Evolutionary conservation across 2,329 filamentous ascomycete species (phyloP), one percentile per base, ranked within the genome.

Genomic region (Xylaria sp.): DNA sequence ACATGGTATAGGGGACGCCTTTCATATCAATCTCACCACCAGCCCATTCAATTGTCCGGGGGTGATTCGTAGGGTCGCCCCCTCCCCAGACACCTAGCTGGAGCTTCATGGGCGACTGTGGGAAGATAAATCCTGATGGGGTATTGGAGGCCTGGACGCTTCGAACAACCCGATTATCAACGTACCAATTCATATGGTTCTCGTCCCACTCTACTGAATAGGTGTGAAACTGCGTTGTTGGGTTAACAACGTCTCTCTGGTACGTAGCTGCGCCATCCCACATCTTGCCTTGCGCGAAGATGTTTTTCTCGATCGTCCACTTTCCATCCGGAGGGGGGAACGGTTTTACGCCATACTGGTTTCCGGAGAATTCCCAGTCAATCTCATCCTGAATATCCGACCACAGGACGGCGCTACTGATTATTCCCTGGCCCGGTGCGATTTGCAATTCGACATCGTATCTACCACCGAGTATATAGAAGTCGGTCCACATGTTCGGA

Each of bases 141-240:
- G 64, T 68, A 33, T 69, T 64, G 44, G 67, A 63, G n/a, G 67
- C 65, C 49, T 62, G 60, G 35, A 72, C 54, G 27, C 65, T 70
- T 9, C 73, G 69, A 19, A 71, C 62, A 13, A 73, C 60, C 44
- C 68, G 69, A 38, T 71, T 65, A 58, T 74, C 71, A 17, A 74
- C 68, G 9, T 66, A 71, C 72, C 73, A 74, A 41, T 58, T 62
- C 35, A 73, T 65, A 25, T 70, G 66, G 19, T 57, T 60, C 29
- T 71, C 68, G 38, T 73, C 72, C 73, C 73, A 74, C 41, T 74
- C 72, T 7, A 74, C 70, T 3, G 73, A 74, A 44, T 74, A 74
- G 15, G 70, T 74, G 48, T 74, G 73, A 51, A 74, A 73, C 29
- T 70, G 67, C 25, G 67, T 67, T 15, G 70, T 66, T 27, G 72